Percentiles rank a stretch among this genome's conserved stretches.
Evolutionary conservation across 1,139 yeast genomes (phyloP).

Genomic region (Meyerozyma sp.): DNA sequence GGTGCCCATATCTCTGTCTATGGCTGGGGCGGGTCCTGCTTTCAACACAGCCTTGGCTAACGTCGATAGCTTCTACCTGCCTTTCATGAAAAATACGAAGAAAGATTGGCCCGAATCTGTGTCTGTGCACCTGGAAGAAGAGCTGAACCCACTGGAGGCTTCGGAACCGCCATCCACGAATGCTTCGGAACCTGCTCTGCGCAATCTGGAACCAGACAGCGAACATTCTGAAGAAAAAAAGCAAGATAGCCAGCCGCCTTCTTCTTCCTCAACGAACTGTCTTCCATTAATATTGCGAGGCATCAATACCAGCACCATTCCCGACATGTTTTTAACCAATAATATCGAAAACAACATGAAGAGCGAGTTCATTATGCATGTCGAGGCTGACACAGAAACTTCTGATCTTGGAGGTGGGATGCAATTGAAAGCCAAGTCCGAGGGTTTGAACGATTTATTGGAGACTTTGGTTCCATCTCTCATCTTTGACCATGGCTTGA

Average conservation of each 20-base stretch:
- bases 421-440: constrained; percentile 27
- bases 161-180: not conserved
- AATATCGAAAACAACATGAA: constrained; percentile 21
- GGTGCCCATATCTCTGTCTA: not conserved
- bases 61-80: constrained; percentile 1
- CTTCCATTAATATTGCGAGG: constrained; percentile 61
- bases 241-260: not conserved
- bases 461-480: constrained; percentile 29
- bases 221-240: not conserved
- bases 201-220: not conserved
- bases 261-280: constrained; percentile 45
- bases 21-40: not conserved
- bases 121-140: not conserved
- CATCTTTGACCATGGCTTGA: constrained; percentile 34
- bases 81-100: not conserved
- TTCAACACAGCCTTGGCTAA: not conserved
- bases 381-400: constrained; percentile 31
- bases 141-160: not conserved
- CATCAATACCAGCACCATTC: constrained; percentile 56
- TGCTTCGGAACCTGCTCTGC: not conserved
- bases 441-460: constrained; percentile 26
- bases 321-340: constrained; percentile 40
- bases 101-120: not conserved
- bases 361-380: constrained; percentile 26
- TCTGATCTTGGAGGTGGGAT: constrained; percentile 27